Evolutionary conservation across 192 early-diverging fungal genomes (phyloP).

Genomic region (Umbelopsis isabellina): DNA sequence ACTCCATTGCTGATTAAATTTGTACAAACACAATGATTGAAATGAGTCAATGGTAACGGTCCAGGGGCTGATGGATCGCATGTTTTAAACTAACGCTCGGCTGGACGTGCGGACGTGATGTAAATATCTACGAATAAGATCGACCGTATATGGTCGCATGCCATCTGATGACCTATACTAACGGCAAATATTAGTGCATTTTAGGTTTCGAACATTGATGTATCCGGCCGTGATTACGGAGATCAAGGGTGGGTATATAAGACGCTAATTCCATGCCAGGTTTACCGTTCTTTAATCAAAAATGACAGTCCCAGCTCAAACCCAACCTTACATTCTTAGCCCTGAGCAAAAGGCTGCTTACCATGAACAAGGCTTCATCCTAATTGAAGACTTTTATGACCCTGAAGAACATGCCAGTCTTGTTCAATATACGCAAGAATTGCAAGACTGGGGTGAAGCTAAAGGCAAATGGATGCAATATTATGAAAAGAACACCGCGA

Average conservation of each 20-base stretch:
- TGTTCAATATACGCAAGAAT: slow-evolving; percentile 45
- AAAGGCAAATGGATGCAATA: slow-evolving; percentile 70
- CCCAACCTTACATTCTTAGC: slow-evolving; percentile 42
- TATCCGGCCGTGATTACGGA: slow-evolving; percentile 3
- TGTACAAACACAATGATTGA: too few species aligned
- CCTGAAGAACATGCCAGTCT: slow-evolving; percentile 50
- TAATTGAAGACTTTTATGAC: slow-evolving; percentile 58
- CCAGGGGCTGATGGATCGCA: too few species aligned
- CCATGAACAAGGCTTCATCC: slow-evolving; percentile 54
- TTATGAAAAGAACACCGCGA: slow-evolving; percentile 56
- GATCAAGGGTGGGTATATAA: slow-evolving; percentile 4
- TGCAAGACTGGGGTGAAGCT: slow-evolving; percentile 54
- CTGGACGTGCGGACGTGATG: background rate
- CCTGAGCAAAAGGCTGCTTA: slow-evolving; percentile 53
- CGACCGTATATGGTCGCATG: slow-evolving; percentile 4
- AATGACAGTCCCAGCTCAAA: slow-evolving; percentile 26
- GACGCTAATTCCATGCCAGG: background rate
- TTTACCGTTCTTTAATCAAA: background rate
- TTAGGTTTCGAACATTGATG: background rate
- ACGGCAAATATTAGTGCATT: background rate
- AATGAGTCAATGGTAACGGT: too few species aligned
- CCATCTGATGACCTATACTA: background rate
- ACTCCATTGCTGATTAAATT: too few species aligned
- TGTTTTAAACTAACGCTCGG: background rate
- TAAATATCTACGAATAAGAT: slow-evolving; percentile 11